Evolutionary conservation across 768 basidiomycete species (phyloP), one percentile per base, ranked within the genome.

Genomic region (Agrocybe pediades): DNA sequence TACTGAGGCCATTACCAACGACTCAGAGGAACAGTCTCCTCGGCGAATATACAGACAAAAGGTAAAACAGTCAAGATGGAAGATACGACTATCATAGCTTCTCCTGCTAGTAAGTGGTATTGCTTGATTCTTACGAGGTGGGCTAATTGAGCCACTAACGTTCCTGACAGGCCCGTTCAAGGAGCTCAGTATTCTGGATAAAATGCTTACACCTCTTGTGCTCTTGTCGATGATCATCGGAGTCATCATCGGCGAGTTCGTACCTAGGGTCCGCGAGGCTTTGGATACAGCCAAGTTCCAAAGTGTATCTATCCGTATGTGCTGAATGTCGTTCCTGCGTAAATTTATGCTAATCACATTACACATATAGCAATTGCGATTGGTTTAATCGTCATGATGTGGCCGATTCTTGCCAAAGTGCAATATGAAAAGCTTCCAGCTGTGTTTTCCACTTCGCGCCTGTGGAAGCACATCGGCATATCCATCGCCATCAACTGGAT

Each of bases 331-430:
- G n/a, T n/a, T n/a, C n/a, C n/a, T n/a, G n/a, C n/a, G n/a, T n/a
- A n/a, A n/a, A n/a, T n/a, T n/a, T n/a, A n/a, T n/a, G n/a, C n/a
- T n/a, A n/a, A n/a, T n/a, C n/a, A n/a, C n/a, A n/a, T n/a, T n/a
- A n/a, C n/a, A 9, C 43, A 39, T 17, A 29, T 56, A 93, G 91
- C 90, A 1, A 90, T 93, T 42, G 86, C 86, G 15, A 75, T 92
- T 39, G 92, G 91, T 1, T 80, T 94, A 30, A 81, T 93, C 16
- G 73, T 92, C 47, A 94, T 94, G 79, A 93, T 93, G 88, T 92
- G 89, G 88, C 92, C 90, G 1, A 80, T 86, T 30, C 78, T 87
- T 49, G 83, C 85, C 41, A 86, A 85, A 70, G 86, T 92, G 9
- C 86, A 87, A 63, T 93, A 90, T 65, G 92, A 93, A 65, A 65